These are phyloP conservation scores for Trichoderma sp. DNA, from an alignment of 2,329 filamentous ascomycete species.

Conservation along the genomic window DNA sequence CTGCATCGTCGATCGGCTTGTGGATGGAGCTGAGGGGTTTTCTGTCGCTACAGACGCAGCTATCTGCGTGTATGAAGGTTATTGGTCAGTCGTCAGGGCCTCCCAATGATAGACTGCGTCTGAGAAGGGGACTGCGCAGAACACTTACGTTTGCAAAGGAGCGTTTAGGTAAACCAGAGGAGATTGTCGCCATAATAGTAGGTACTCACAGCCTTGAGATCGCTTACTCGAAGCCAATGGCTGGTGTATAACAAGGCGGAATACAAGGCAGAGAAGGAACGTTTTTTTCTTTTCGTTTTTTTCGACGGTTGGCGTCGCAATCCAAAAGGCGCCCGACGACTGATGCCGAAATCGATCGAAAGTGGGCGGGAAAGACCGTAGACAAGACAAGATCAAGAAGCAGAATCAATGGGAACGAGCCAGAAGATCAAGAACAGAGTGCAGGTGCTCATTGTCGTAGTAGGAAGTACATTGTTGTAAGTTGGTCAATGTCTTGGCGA, in stretches of 20 bases:
- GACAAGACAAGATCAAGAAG: conserved; percentile 49
- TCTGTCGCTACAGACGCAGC: conserved; percentile 44
- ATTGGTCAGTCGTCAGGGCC: conserved; percentile 9
- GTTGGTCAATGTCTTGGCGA: conserved; percentile 4
- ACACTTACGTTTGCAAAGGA: conserved; percentile 73
- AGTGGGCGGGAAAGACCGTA: conserved; percentile 29
- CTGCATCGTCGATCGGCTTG: conserved; percentile 6
- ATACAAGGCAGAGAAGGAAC: conserved; percentile 21
- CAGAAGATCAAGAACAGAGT: conserved; percentile 47
- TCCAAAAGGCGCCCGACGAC: not conserved
- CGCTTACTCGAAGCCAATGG: conserved; percentile 23
- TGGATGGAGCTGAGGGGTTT: conserved; percentile 16
- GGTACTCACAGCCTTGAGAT: conserved; percentile 23
- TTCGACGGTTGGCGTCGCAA: conserved; percentile 8
- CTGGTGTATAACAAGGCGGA: conserved; percentile 22
- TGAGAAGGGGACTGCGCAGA: not conserved
- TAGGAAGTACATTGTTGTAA: conserved; percentile 37
- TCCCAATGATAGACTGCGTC: conserved; percentile 15
- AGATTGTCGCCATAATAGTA: conserved; percentile 47
- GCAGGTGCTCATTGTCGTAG: conserved; percentile 56
- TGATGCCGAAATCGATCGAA: conserved; percentile 10
- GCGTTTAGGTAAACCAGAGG: conserved; percentile 53
- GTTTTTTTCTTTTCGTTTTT: not conserved
- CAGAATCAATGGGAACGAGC: conserved; percentile 54
- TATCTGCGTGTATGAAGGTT: conserved; percentile 37